These are phyloP conservation scores for Debaryomyces psychrophilus DNA, from an alignment of 1,139 yeast species.

Conservation along the genomic window DNA sequence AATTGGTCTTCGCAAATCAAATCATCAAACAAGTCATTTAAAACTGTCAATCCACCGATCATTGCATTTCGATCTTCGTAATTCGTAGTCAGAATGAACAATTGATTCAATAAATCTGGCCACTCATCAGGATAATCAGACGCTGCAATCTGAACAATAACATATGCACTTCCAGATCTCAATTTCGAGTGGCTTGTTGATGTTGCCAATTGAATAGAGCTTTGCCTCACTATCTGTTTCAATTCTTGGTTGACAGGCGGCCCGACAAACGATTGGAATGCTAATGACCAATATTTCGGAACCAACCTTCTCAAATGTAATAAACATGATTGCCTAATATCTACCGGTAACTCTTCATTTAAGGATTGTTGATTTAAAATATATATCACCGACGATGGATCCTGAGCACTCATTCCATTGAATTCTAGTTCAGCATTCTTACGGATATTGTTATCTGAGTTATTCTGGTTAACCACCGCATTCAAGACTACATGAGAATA, in stretches of 20 bases:
- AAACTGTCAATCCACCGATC: slow-evolving; percentile 69
- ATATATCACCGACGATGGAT: slow-evolving; percentile 37
- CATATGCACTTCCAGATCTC: slow-evolving; percentile 68
- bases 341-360: slow-evolving; percentile 27
- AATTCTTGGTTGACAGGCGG: slow-evolving; percentile 59
- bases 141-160: slow-evolving; percentile 82
- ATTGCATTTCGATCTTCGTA: slow-evolving; percentile 36
- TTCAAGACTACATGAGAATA: slow-evolving; percentile 9
- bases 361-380: slow-evolving; percentile 32
- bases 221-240: slow-evolving; percentile 53
- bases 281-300: slow-evolving; percentile 83
- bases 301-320: slow-evolving; percentile 70
- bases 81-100: slow-evolving; percentile 45
- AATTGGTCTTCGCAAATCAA: slow-evolving; percentile 85
- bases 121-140: slow-evolving; percentile 96
- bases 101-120: slow-evolving; percentile 66
- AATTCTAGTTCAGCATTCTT: slow-evolving; percentile 41
- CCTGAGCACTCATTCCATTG: slow-evolving; percentile 26
- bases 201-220: slow-evolving; percentile 56
- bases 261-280: slow-evolving; percentile 75
- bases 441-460: slow-evolving; percentile 40
- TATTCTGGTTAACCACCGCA: slow-evolving; percentile 37
- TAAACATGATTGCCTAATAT: slow-evolving; percentile 65
- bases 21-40: slow-evolving; percentile 84
- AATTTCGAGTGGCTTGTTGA: slow-evolving; percentile 60